Conservation (phyloP, 2,329 filamentous ascomycete genomes). For the Paecilomyces dactylethromorphus region DNA sequence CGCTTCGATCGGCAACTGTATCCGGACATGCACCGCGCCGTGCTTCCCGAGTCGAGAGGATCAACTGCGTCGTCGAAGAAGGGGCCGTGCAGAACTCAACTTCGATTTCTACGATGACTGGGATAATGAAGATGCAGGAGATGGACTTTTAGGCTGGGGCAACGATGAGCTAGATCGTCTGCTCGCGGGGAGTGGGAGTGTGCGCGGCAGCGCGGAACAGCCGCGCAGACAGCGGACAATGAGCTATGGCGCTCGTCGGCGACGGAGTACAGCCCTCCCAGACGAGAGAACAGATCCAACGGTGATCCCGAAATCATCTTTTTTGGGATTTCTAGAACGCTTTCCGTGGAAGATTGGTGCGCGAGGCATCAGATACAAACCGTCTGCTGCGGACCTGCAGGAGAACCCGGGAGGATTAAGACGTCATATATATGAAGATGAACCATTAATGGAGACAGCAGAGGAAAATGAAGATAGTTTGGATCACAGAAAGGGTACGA, state of each 20-base stretch:
- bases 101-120: constrained; percentile 99
- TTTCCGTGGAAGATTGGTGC: constrained; percentile 81
- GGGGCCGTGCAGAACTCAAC: constrained; percentile 65
- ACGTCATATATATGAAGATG: constrained; percentile 49
- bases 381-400: constrained; percentile 81
- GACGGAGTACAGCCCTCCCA: constrained; percentile 49
- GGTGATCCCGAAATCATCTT: constrained; percentile 80
- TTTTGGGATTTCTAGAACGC: constrained; percentile 75
- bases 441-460: constrained; percentile 63
- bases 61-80: constrained; percentile 63
- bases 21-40: constrained; percentile 64
- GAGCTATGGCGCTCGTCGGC: constrained; percentile 75
- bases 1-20: constrained; percentile 55
- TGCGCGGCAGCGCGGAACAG: constrained; percentile 46
- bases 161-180: constrained; percentile 81
- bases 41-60: constrained; percentile 66
- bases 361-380: constrained; percentile 74
- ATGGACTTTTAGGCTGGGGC: constrained; percentile 66
- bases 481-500: constrained; percentile 8
- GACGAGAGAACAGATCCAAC: constrained; percentile 63
- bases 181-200: constrained; percentile 58
- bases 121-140: constrained; percentile 60
- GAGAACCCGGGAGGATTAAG: constrained; percentile 65
- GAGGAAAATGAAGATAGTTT: constrained; percentile 39
- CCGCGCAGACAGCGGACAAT: constrained; percentile 71